Evolutionary conservation across 2,329 filamentous ascomycete species (phyloP), one percentile per base, ranked within the genome.

Genomic region (Cadophora sp.): DNA sequence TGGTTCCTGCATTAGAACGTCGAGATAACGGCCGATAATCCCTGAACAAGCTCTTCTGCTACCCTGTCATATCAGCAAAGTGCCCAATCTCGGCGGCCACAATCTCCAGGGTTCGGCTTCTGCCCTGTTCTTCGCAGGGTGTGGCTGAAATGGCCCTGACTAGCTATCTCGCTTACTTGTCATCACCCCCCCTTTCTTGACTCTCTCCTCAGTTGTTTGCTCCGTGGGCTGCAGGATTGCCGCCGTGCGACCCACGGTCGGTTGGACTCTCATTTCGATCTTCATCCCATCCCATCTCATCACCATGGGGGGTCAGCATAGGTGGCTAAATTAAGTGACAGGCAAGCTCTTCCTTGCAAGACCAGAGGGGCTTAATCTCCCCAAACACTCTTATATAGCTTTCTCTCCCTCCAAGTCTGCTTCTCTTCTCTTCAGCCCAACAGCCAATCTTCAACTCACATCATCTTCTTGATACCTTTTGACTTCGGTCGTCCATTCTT

Each of bases 401-500:
- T 48, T 59, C 66, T 62, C 50, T n/a, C 63, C 46, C 59, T 46
- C 55, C 53, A 24, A 48, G 22, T 22, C 40, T 48, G 40, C 37
- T 66, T 67, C 64, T 73, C 69, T 65, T 59, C 34, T 73, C 71
- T 60, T 58, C 69, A 73, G 69, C 72, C 71, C 29, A 73, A 70
- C 68, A 70, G 72, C 73, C 72, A 70, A 66, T 70, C 69, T 70
- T 71, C 67, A 69, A 71, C 67, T 71, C 65, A 43, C 67, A 70
- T 66, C 68, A 69, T 68, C 50, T 62, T 68, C 65, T 69, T 70
- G 64, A 69, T 69, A 68, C 59, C 40, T 63, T n/a, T 73, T 75
- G 74, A 76, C 74, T 75, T 73, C 74, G 74, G 74, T 76, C 74
- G 72, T 76, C 73, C 74, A 75, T 75, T 76, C 74, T 74, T 66